These are phyloP conservation scores for Flaveria floridana DNA, from an alignment of 140 eudicot species.

Conservation along the genomic window DNA sequence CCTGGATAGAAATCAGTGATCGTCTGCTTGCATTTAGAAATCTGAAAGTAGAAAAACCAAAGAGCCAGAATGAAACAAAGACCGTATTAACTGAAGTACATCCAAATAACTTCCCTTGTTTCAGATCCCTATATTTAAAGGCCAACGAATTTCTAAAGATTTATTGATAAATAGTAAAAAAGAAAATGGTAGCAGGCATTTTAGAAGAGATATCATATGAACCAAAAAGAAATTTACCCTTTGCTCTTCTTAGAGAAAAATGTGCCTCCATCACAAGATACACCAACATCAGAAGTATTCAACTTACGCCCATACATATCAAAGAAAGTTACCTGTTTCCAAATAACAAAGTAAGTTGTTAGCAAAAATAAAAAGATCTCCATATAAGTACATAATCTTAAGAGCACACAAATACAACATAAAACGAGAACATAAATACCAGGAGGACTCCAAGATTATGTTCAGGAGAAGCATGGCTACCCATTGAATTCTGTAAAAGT, in stretches of 20 bases:
- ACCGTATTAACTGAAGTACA: background rate
- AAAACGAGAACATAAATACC: conserved; percentile 39
- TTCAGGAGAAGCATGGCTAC: conserved; percentile 57
- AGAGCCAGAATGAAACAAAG: background rate
- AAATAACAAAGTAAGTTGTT: background rate
- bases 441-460: conserved; percentile 82
- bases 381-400: background rate
- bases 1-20: conserved; percentile 73
- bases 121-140: background rate
- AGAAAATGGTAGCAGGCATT: background rate
- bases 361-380: background rate
- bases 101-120: background rate
- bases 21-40: conserved; percentile 49
- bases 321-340: conserved; percentile 75
- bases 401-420: background rate
- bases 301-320: conserved; percentile 83
- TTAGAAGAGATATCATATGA: background rate
- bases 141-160: background rate
- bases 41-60: conserved; percentile 34
- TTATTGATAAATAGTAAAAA: background rate
- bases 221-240: conserved; percentile 47
- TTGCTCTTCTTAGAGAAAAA: conserved; percentile 68
- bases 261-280: conserved; percentile 78
- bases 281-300: conserved; percentile 79
- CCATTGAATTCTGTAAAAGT: conserved; percentile 47